These are phyloP conservation scores for Peziza echinospora DNA, from an alignment of 495 filamentous ascomycete genomes.

Conservation along the genomic window DNA sequence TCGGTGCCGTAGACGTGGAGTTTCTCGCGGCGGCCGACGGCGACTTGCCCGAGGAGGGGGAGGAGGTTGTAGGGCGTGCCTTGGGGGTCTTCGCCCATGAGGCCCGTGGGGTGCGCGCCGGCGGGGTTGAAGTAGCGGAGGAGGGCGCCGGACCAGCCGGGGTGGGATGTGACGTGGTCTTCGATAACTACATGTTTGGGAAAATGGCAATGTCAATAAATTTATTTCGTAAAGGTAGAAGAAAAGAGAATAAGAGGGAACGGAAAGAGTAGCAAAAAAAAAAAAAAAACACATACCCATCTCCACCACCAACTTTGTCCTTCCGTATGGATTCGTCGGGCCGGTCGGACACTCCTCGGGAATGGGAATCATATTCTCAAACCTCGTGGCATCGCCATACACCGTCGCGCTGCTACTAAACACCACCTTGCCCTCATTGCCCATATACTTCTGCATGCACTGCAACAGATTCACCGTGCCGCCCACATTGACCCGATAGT, in stretches of 20 bases:
- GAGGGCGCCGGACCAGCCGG: slow-evolving; percentile 84
- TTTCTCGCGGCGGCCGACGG: slow-evolving; percentile 85
- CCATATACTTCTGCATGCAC: slow-evolving; percentile 66
- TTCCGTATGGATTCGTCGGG: slow-evolving; percentile 91
- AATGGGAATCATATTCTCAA: slow-evolving; percentile 96
- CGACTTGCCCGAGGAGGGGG: slow-evolving; percentile 83
- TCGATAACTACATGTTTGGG: slow-evolving; percentile 40
- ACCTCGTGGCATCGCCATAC: slow-evolving; percentile 91
- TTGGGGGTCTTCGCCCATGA: slow-evolving; percentile 97
- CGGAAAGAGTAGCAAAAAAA: too few species aligned
- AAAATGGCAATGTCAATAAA: neutral
- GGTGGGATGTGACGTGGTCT: slow-evolving; percentile 71
- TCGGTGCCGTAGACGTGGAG: slow-evolving; percentile 87
- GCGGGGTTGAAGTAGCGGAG: slow-evolving; percentile 96
- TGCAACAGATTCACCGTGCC: slow-evolving; percentile 75
- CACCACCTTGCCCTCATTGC: slow-evolving; percentile 89
- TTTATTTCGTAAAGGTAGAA: too few species aligned
- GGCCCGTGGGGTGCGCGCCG: slow-evolving; percentile 79
- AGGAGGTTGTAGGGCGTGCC: slow-evolving; percentile 92
- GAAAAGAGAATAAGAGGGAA: too few species aligned
- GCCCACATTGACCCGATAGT: slow-evolving; percentile 91
- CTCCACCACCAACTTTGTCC: slow-evolving; percentile 84
- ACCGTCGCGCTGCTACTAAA: slow-evolving; percentile 95
- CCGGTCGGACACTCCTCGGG: slow-evolving; percentile 89
- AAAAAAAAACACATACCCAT: slow-evolving; percentile 20